phyloP scores from a whole-genome alignment of 2,329 filamentous ascomycete species.

The Botryosphaeria agaves region DNA sequence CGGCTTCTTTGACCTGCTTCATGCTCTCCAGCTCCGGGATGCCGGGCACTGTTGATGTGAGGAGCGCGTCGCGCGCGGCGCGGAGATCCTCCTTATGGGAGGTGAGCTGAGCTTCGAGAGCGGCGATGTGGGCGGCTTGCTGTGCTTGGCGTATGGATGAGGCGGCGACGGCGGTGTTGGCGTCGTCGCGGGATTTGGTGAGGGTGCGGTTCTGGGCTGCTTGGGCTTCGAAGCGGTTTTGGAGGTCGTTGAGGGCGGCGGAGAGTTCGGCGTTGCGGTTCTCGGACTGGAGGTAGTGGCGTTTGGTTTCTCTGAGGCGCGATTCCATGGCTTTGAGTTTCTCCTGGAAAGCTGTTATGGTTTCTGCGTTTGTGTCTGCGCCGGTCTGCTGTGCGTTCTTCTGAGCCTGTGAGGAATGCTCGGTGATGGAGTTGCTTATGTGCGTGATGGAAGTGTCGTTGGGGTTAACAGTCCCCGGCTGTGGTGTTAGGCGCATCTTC shows the following conservation, averaged over 20 bases:
- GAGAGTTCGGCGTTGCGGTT: slow-evolving; percentile 11
- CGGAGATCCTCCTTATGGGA: slow-evolving; percentile 12
- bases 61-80: slow-evolving; percentile 10
- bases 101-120: slow-evolving; percentile 10
- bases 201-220: slow-evolving; percentile 10
- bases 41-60: slow-evolving; percentile 13
- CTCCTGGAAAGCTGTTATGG: slow-evolving; percentile 1
- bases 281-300: slow-evolving; percentile 8
- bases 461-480: slow-evolving; percentile 12
- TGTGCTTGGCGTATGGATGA: slow-evolving; percentile 3
- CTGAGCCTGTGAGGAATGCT: not conserved
- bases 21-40: slow-evolving; percentile 13
- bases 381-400: slow-evolving; percentile 1
- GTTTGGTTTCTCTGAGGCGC: slow-evolving; percentile 8
- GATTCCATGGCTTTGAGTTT: slow-evolving; percentile 6
- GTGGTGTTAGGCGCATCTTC: slow-evolving; percentile 8
- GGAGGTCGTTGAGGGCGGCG: slow-evolving; percentile 12
- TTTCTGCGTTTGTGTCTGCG: no score
- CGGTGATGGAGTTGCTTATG: slow-evolving; percentile 23
- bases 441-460: slow-evolving; percentile 19
- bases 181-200: slow-evolving; percentile 10
- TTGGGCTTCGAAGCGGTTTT: slow-evolving; percentile 15
- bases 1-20: slow-evolving; percentile 7
- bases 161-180: slow-evolving; percentile 8
- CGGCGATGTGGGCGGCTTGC: slow-evolving; percentile 7